Evolutionary conservation across 306 rosid species (phyloP).

Genomic region (Leucaena leucocephala): DNA sequence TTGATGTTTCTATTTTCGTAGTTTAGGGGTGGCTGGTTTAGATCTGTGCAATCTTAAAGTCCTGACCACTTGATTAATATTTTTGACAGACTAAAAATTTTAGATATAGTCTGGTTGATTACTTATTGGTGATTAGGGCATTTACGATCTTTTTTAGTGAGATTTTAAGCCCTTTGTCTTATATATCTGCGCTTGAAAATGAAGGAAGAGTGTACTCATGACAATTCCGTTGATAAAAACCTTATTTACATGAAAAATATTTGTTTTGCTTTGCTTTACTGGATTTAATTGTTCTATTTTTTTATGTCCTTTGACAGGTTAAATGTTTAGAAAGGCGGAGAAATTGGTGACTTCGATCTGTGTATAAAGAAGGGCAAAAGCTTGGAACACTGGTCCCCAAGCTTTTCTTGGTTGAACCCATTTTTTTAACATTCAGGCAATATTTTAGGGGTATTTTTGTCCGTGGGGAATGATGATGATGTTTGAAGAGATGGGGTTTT

Average conservation of each 20-base stretch:
- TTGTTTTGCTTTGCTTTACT: background rate
- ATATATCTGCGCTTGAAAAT: background rate
- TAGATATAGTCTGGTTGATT: background rate
- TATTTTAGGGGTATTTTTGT: constrained; percentile 11
- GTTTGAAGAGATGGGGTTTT: constrained; percentile 61
- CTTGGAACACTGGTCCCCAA: constrained; percentile 4
- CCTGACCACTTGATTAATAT: background rate
- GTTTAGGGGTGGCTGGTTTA: background rate
- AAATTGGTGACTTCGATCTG: constrained; percentile 22
- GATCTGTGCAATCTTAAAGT: constrained; percentile 9
- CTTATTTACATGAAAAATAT: background rate
- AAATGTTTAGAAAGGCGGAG: background rate
- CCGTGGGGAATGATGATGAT: constrained; percentile 51
- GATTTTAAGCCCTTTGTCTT: background rate
- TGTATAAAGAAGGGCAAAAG: constrained; percentile 19
- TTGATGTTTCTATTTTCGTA: background rate
- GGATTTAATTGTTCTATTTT: constrained; percentile 27
- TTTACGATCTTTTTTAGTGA: constrained; percentile 1
- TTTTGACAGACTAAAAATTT: background rate
- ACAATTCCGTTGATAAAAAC: background rate
- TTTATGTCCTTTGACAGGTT: constrained; percentile 37
- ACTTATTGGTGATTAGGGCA: background rate
- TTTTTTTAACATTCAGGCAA: background rate
- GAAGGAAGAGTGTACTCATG: background rate
- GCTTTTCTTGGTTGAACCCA: constrained; percentile 3